Conservation (phyloP, 2,329 filamentous ascomycete species). For the Diaporthe velutina region DNA sequence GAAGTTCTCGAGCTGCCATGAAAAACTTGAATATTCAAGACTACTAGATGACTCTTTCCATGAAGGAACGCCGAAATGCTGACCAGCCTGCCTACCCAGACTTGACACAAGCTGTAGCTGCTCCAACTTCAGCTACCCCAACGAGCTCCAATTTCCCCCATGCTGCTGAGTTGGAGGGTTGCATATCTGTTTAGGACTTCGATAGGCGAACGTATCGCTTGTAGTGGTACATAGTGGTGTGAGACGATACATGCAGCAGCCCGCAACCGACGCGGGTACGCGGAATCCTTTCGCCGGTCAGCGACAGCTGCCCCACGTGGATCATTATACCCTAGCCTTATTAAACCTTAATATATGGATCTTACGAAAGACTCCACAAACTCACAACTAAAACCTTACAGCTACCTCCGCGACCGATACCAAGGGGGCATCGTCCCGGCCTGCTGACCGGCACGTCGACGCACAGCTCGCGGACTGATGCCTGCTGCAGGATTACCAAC, state of each 20-base stretch:
- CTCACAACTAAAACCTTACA: background rate
- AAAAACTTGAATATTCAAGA: slow-evolving; percentile 15
- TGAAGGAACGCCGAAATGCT: slow-evolving; percentile 13
- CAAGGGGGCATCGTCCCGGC: background rate
- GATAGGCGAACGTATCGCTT: slow-evolving; percentile 11
- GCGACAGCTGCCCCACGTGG: background rate
- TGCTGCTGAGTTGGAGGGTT: slow-evolving; percentile 9
- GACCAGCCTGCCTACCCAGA: background rate
- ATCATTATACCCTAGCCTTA: no score
- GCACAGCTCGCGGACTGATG: background rate
- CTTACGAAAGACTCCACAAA: no score
- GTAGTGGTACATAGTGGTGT: slow-evolving; percentile 7
- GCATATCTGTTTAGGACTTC: background rate
- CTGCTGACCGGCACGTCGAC: background rate
- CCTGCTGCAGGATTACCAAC: slow-evolving; percentile 8
- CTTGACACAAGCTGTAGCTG: slow-evolving; percentile 5
- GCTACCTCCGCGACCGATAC: background rate
- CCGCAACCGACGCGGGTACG: slow-evolving; percentile 2
- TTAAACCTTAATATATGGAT: no score
- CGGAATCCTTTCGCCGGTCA: background rate
- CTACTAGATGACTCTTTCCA: slow-evolving; percentile 7
- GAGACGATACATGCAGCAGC: slow-evolving; percentile 7
- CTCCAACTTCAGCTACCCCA: slow-evolving; percentile 20
- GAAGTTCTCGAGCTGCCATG: slow-evolving; percentile 3
- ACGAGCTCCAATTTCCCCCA: background rate